Evolutionary conservation across 164 flowering plant genomes (phyloP), one percentile per base, ranked within the genome.

Genomic region (Umbellularia californica): DNA sequence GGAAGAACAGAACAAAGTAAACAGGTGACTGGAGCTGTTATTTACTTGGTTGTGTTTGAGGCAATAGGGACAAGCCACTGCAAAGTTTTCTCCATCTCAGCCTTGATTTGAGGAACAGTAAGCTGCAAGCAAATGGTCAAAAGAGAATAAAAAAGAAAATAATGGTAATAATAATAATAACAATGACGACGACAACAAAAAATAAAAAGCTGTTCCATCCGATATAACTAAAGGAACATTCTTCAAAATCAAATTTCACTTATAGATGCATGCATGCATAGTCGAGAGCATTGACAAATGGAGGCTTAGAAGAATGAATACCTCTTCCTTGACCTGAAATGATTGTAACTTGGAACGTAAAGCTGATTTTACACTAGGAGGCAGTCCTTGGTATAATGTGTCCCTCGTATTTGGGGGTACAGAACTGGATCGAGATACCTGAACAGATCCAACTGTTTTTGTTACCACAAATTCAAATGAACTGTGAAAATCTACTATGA

Each of bases 31-130:
- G 70, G 28, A 19, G 55, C 24, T 23, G 20, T 51, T 12, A 12
- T 77, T 83, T 91, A 96, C 99, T 94, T 94, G 79, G 97, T 90
- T 72, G 99, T 96, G 83, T 94, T 92, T 5, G 88, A 82, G 52
- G 99, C 98, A 84, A 96, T 85, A 5, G 99, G 99, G 72, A 94
- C 97, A 75, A 96, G 94, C 99, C 99, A 96, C 69, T 86, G 94
- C 87, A 96, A 75, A 3, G 94, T 96, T 79, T 90, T 96, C 86
- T 96, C 99, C 99, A 96, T 96, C 84, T 96, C 97, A 12, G 87
- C 92, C 85, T 94, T 96, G 73, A 96, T 90, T 82, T 92, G 88
- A 50, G 85, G 83, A 50, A 96, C 81, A 20, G 95, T 90, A 60
- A 89, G 88, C 99, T 96, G 92, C 82, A 80, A 77, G 28, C 9